Evolutionary conservation across 179 eudicot genomes (phyloP), one percentile per base, ranked within the genome.

Genomic region (Corrigiola litoralis): DNA sequence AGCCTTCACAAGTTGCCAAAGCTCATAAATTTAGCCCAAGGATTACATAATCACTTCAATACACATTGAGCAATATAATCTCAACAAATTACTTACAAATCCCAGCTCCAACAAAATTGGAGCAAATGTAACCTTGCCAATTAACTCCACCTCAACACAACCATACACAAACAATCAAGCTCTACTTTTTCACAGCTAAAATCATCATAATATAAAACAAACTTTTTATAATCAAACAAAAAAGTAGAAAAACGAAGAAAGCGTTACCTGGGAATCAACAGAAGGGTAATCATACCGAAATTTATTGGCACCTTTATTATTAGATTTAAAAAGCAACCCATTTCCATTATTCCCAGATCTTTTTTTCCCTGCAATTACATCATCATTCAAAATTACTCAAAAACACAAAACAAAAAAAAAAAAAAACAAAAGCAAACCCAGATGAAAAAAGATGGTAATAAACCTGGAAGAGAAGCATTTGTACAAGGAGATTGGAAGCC

Each of bases 241-340:
- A 23, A 13, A 1, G 51, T 1, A 1, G 14, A 50, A 10, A 49
- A 1, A 20, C 28, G 11, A 23, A 6, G 24, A 14, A 23, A 42
- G 14, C 29, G 11, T 7, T 69, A 89, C 96, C 95, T 82, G 81
- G 28, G 41, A 13, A 51, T 75, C 68, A 58, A 28, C 12, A 56
- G 56, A 60, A 34, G 92, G 90, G 74, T 85, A 88, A 58, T 68
- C 76, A 66, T 80, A 88, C 18, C 81, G 75, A 63, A 84, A 67
- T 68, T 75, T 41, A 72, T 71, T 29, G 46, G 57, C 60, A 57
- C 48, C 42, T 68, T 46, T 72, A 20, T 71, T 71, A 61, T 65
- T 77, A 4, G 76, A 34, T 66, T 72, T 72, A 1, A 72, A 78
- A 54, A 9, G 63, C 0, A 75, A 86, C 58, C 71, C 72, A 58